Evolutionary conservation across 2,329 filamentous ascomycete species (phyloP), one percentile per base, ranked within the genome.

Genomic region (Aureobasidium leucospermi): DNA sequence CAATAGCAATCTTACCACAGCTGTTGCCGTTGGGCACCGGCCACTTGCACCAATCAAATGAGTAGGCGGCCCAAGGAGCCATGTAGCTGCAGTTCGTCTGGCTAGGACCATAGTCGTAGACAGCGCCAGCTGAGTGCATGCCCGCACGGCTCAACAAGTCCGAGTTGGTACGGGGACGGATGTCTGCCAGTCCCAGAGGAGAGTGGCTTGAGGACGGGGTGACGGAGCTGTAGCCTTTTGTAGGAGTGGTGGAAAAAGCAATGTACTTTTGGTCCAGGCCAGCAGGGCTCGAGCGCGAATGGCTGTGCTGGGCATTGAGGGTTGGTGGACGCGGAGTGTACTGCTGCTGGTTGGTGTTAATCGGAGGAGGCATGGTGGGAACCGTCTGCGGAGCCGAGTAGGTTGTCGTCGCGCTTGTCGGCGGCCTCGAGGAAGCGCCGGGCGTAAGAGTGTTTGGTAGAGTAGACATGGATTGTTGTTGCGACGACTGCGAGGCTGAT

Each of bases 41-140:
- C 93, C 94, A 99, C 75, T 99, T 99, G 78, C 94, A 99, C 94
- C 94, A 99, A 76, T 99, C 94, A 68, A 96, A 93, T 11, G 94
- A 93, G 73, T 97, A 99, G 59, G 96, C 86, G 13, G 91, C 88
- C 90, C 94, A 99, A 0, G 93, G 92, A 4, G 93, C 91, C 63
- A 96, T 77, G 70, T 96, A 96, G 72, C 93, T 96, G 79, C 90
- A 96, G 64, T 93, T 95, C 6, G 70, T 89, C 74, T 70, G 87
- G 63, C 84, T 71, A 70, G 84, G 83, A 63, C 84, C 83, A 55
- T 85, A 79, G 68, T 91, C 88, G 69, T 87, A 87, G 55, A 73
- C 74, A 13, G 67, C 73, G 46, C 23, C 23, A 23, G 77, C 78
- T 2, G 80, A 78, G 34, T 85, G 86, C 13, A 82, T 77, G 52